Evolutionary conservation across 768 basidiomycete genomes (phyloP).

Genomic region (Dentipellis fragilis): DNA sequence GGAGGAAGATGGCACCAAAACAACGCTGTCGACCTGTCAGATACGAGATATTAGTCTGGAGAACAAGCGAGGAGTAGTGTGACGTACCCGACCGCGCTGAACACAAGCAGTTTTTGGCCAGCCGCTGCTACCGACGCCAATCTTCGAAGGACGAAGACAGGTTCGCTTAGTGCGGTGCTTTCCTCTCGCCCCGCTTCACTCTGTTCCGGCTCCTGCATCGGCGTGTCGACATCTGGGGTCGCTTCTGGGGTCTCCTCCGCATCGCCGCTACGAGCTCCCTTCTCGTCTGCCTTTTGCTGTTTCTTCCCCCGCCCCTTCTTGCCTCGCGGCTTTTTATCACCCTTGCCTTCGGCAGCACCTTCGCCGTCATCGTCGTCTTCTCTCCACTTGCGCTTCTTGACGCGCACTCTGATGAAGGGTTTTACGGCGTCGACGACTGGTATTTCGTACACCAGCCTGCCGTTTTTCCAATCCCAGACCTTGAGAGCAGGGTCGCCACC

Average conservation of each 20-base stretch:
- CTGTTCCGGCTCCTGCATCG: background rate
- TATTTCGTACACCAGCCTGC: conserved; percentile 42
- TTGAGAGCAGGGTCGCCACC: conserved; percentile 77
- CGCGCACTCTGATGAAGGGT: conserved; percentile 29
- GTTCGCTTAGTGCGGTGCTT: background rate
- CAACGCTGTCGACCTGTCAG: conserved; percentile 52
- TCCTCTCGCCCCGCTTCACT: background rate
- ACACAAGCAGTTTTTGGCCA: conserved; percentile 36
- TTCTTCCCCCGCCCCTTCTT: conserved; percentile 9
- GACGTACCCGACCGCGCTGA: conserved; percentile 60
- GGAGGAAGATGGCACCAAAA: conserved; percentile 35
- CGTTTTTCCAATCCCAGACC: conserved; percentile 74
- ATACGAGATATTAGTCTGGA: background rate
- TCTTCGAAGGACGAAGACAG: conserved; percentile 13
- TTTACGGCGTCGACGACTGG: conserved; percentile 29
- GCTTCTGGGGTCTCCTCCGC: background rate
- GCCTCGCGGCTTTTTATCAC: conserved; percentile 6
- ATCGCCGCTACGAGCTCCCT: background rate
- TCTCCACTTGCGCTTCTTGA: conserved; percentile 20
- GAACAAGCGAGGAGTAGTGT: background rate
- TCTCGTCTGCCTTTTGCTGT: conserved; percentile 5
- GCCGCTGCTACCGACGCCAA: conserved; percentile 23
- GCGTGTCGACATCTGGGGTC: background rate
- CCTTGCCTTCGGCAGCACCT: conserved; percentile 17
- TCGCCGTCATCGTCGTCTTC: conserved; percentile 22